Conservation (phyloP, 139 green algal genomes). For the Coelastrella sp. region DNA sequence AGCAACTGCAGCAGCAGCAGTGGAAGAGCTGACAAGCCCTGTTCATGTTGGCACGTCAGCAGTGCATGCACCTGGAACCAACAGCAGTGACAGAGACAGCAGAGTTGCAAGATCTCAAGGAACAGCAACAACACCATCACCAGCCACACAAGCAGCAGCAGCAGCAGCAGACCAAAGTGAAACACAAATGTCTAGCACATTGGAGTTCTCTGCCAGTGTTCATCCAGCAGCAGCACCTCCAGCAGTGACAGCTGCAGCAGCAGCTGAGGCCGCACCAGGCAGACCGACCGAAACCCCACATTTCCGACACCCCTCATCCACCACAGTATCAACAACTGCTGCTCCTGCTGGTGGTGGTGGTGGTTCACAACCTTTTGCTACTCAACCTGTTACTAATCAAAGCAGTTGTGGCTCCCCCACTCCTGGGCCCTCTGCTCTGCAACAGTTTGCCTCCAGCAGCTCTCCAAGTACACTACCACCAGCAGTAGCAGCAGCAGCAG, state of each 20-base stretch:
- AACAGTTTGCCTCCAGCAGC: neutral
- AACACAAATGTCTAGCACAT: neutral
- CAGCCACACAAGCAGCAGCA: neutral
- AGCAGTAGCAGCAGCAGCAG: constrained; percentile 2
- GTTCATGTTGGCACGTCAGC: neutral
- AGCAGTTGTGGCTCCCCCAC: neutral
- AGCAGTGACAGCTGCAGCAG: neutral
- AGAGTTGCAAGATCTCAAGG: neutral
- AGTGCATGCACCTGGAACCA: no score
- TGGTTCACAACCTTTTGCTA: neutral
- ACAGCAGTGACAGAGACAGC: neutral
- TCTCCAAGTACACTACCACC: neutral
- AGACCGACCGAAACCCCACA: neutral
- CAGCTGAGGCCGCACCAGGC: neutral
- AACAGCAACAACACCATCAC: neutral
- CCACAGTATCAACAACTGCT: neutral
- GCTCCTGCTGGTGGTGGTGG: neutral
- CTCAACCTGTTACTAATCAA: neutral
- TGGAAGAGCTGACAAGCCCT: neutral
- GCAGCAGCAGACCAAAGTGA: neutral
- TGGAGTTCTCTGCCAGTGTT: neutral
- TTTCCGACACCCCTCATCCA: neutral
- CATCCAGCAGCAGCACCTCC: neutral
- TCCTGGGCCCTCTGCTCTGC: neutral
- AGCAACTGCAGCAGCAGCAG: neutral